Percentiles rank a stretch among this genome's conserved stretches.
Evolutionary conservation across 192 early-diverging fungal genomes (phyloP).

Genomic region (Paraglomus brasilianum): DNA sequence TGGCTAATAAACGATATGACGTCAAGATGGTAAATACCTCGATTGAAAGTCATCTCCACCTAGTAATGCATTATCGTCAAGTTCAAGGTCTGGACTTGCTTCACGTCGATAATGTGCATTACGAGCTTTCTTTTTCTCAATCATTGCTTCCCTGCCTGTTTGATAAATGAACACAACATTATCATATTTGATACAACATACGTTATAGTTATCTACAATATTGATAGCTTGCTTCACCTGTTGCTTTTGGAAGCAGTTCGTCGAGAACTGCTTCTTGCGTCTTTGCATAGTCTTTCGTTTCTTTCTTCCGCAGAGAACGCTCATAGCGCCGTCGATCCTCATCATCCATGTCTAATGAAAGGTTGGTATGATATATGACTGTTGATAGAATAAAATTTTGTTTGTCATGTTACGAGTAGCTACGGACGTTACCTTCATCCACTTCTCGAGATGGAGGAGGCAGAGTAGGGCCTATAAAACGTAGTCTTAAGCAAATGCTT

Average conservation of each 20-base stretch:
- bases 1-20: too few relatives aligned
- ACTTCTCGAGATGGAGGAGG: background rate
- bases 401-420: background rate
- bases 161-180: background rate
- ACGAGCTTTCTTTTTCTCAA: slow-evolving; percentile 60
- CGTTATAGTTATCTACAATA: too few relatives aligned
- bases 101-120: slow-evolving; percentile 63
- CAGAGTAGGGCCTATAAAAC: slow-evolving; percentile 13
- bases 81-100: slow-evolving; percentile 59
- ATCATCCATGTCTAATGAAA: slow-evolving; percentile 39
- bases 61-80: slow-evolving; percentile 63
- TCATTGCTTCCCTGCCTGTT: slow-evolving; percentile 53
- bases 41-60: slow-evolving; percentile 53
- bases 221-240: slow-evolving; percentile 35
- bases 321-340: slow-evolving; percentile 48
- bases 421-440: slow-evolving; percentile 3
- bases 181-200: too few relatives aligned
- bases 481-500: too few relatives aligned
- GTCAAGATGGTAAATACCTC: slow-evolving; percentile 13
- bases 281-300: slow-evolving; percentile 44
- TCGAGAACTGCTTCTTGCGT: slow-evolving; percentile 58
- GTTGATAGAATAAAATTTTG: background rate
- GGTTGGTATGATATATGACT: background rate
- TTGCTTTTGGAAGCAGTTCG: slow-evolving; percentile 66
- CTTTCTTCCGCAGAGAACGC: slow-evolving; percentile 38